Conservation (phyloP, 2,329 filamentous ascomycete genomes). For the Aspergillus novofumigatus region DNA sequence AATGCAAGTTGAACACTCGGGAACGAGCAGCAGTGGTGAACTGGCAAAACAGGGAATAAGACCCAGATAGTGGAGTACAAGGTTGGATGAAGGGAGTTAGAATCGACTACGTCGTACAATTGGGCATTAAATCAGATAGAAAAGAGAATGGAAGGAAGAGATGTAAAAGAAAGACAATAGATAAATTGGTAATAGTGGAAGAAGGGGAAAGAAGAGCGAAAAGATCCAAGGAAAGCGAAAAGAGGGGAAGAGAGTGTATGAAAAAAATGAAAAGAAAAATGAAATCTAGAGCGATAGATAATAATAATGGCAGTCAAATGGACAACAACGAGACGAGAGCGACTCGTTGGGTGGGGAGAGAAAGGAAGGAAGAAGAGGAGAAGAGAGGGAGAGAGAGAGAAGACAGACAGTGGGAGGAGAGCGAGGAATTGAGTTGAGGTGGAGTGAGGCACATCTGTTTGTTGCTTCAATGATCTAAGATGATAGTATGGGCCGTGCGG, state of each 20-base stretch:
- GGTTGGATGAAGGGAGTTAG: conserved; percentile 2
- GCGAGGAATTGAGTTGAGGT: not conserved
- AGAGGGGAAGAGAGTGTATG: conserved; percentile 3
- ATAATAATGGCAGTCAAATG: conserved; percentile 3
- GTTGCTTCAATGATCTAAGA: not conserved
- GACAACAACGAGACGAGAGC: conserved; percentile 35
- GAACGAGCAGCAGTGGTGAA: conserved; percentile 9
- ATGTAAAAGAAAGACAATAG: conserved; percentile 6
- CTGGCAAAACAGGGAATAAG: conserved; percentile 11
- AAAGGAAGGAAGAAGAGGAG: conserved; percentile 25
- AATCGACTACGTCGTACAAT: conserved; percentile 6
- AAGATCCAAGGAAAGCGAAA: conserved; percentile 11
- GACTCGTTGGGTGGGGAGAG: conserved; percentile 34
- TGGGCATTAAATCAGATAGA: not conserved
- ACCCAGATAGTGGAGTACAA: conserved; percentile 1
- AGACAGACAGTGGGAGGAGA: conserved; percentile 6
- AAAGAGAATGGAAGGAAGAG: not conserved
- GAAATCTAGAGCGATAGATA: conserved; percentile 10
- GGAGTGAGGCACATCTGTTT: not conserved
- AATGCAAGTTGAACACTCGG: conserved; percentile 6
- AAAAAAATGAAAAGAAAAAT: conserved; percentile 13
- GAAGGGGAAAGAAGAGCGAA: conserved; percentile 11
- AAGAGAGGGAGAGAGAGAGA: conserved; percentile 18
- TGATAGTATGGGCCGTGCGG: not conserved
- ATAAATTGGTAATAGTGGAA: not conserved